Evolutionary conservation across 345 rosid genomes (phyloP), one percentile per base, ranked within the genome.

Genomic region (Dimocarpus longan): DNA sequence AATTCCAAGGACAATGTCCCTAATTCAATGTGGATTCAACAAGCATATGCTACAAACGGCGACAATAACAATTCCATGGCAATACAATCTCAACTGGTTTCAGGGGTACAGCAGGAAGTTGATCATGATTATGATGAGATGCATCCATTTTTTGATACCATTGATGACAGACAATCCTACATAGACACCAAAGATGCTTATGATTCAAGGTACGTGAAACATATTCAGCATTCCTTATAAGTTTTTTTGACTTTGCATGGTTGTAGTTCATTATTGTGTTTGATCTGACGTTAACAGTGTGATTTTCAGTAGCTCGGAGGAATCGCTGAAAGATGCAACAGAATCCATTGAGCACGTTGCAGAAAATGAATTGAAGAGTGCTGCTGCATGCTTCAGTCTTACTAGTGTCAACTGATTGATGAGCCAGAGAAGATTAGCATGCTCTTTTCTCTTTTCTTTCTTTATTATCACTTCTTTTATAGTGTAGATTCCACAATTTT

Each of bases 321-420:
- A 86, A 78, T 86, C 91, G 5, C 37, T 92, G 80, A 89, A 90
- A 78, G 93, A 88, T 66, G 84, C 84, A 0, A 83, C 85, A 40
- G 86, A 84, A 74, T 85, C 89, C 5, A 82, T 84, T 6, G 90
- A 88, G 80, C 87, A 83, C 68, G 90, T 82, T 21, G 93, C 87
- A 26, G 93, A 89, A 65, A 91, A 90, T 7, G 98, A 93, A 79
- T 64, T 91, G 88, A 95, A 91, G 89, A 93, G 80, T 80, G 99
- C 97, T 5, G 95, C 98, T 32, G 93, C 93, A 15, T 87, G 97
- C 83, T 90, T 95, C 80, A 92, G 88, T 78, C 95, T 95, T 39
- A 93, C 93, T 22, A 91, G 97, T 86, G 87, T 93, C 82, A 90
- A 87, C 64, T 87, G 86, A 90, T 73, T 57, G 74, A 70, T n/a